These are phyloP conservation scores for Ambrosia hybrid DNA, from an alignment of 140 eudicot genomes.

Conservation along the genomic window DNA sequence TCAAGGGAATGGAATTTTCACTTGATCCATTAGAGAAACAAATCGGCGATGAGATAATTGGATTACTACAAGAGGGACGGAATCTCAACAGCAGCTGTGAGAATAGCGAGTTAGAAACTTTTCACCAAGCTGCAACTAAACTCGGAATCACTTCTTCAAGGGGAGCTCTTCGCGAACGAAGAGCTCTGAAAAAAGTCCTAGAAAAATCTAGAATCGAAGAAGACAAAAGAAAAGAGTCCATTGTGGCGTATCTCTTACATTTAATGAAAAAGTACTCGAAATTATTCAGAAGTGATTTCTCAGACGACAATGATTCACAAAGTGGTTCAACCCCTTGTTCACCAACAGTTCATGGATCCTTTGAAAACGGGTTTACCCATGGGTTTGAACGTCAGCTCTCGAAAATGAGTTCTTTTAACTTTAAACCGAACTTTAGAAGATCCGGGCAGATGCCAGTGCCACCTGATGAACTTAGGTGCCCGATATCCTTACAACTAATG, in stretches of 20 bases:
- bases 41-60: conserved; percentile 84
- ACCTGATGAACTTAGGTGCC: conserved; percentile 95
- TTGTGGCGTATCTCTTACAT: conserved; percentile 80
- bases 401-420: conserved; percentile 79
- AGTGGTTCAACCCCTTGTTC: conserved; percentile 98
- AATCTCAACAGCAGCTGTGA: conserved; percentile 59
- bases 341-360: conserved; percentile 78
- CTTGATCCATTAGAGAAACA: conserved; percentile 87
- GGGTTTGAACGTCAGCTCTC: conserved; percentile 85
- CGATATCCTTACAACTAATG: conserved; percentile 94
- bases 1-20: conserved; percentile 66
- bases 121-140: conserved; percentile 85
- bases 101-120: conserved; percentile 71
- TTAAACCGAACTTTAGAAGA: conserved; percentile 68
- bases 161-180: conserved; percentile 86
- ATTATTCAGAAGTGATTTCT: conserved; percentile 76
- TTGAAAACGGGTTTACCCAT: conserved; percentile 51
- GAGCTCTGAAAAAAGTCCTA: conserved; percentile 77
- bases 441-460: conserved; percentile 86
- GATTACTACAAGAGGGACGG: conserved; percentile 85
- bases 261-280: conserved; percentile 87
- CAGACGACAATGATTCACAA: conserved; percentile 94
- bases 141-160: conserved; percentile 89
- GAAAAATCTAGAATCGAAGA: conserved; percentile 86
- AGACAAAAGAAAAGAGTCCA: conserved; percentile 93